Conservation (phyloP, 148 eudicot species). For the Nepenthes gracilis region DNA sequence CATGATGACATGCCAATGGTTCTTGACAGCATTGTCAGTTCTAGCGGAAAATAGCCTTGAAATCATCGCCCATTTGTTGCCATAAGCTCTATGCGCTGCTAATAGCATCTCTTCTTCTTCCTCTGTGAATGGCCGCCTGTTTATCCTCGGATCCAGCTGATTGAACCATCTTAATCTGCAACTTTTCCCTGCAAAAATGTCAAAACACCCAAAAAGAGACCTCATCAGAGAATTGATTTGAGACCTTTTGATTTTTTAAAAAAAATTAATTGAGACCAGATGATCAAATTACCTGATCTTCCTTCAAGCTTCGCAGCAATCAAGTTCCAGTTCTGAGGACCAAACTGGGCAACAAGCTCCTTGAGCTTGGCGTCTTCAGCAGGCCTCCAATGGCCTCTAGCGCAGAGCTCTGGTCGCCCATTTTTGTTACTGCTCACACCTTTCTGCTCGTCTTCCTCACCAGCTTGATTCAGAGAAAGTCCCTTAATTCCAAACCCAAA, state of each 20-base stretch:
- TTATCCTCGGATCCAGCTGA: conserved; percentile 1
- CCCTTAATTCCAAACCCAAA: too few species aligned
- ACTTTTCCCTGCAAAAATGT: neutral
- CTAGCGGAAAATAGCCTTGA: neutral
- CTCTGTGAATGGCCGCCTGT: neutral
- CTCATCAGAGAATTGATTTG: neutral
- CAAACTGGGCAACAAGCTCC: neutral
- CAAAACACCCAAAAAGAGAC: neutral
- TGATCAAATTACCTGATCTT: conserved; percentile 1
- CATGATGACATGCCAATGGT: neutral
- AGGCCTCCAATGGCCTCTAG: conserved; percentile 2
- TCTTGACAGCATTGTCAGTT: conserved; percentile 1
- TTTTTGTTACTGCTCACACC: neutral
- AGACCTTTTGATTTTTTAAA: neutral
- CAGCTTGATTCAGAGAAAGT: too few species aligned
- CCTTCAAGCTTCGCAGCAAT: conserved; percentile 1
- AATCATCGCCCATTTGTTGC: neutral
- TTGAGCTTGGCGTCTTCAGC: conserved; percentile 1
- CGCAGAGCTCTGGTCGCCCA: neutral
- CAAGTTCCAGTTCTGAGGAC: conserved; percentile 3
- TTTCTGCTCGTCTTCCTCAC: too few species aligned
- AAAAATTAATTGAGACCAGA: neutral
- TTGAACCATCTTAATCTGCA: conserved; percentile 4
- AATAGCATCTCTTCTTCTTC: conserved; percentile 1
- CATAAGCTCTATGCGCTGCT: conserved; percentile 1